phyloP scores from a whole-genome alignment of 805 yeast genomes.

The Myxozyma udenii region DNA sequence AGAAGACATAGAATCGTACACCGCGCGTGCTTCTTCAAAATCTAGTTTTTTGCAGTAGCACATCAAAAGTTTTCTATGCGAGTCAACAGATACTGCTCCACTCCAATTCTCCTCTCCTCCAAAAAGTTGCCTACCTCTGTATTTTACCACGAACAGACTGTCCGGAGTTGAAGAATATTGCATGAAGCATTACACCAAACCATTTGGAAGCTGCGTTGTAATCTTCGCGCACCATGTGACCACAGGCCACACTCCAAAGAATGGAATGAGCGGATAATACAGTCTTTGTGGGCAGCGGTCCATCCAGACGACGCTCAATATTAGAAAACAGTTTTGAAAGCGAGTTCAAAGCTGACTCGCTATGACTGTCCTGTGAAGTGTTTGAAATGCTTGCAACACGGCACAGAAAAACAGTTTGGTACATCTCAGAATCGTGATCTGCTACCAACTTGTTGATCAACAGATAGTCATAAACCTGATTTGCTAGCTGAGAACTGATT shows the following conservation, averaged over 20 bases:
- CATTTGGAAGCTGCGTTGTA: constrained; percentile 5
- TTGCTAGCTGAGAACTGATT: constrained; percentile 1
- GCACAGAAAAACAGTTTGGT: constrained; percentile 7
- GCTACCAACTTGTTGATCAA: constrained; percentile 12
- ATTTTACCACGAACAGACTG: constrained; percentile 14
- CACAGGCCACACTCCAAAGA: constrained; percentile 16
- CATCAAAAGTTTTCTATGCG: too few species aligned
- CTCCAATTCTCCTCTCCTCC: too few species aligned
- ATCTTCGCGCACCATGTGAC: constrained; percentile 8
- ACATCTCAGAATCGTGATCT: constrained; percentile 6
- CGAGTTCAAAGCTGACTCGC: constrained; percentile 1
- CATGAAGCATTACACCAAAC: constrained; percentile 7
- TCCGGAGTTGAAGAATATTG: constrained; percentile 13
- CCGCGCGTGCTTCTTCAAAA: constrained; percentile 1
- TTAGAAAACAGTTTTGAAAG: not conserved
- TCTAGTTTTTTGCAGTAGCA: too few species aligned
- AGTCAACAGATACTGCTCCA: too few species aligned
- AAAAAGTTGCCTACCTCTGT: too few species aligned
- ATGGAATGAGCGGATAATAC: constrained; percentile 16
- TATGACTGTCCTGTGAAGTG: constrained; percentile 3
- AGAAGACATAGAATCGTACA: constrained; percentile 6
- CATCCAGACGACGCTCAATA: constrained; percentile 8
- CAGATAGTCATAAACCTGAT: constrained; percentile 16
- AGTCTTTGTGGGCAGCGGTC: constrained; percentile 4
- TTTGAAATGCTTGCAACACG: not conserved